phyloP scores from a whole-genome alignment of 140 eudicot genomes.

The Flaveria floridana region DNA sequence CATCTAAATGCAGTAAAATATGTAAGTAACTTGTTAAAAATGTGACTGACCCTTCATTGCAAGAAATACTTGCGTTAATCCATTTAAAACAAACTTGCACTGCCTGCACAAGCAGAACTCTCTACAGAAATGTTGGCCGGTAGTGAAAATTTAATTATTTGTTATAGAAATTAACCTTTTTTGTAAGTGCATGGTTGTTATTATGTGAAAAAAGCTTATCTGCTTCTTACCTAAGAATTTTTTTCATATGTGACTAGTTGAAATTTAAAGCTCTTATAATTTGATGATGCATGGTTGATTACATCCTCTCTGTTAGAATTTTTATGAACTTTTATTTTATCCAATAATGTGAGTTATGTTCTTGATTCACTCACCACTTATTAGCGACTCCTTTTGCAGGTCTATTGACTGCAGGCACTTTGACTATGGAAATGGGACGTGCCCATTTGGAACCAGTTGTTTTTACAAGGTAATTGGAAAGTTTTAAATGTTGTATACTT shows the following conservation, averaged over 20 bases:
- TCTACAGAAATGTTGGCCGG: too few relatives aligned
- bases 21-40: neutral
- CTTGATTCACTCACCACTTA: slow-evolving; percentile 1
- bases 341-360: neutral
- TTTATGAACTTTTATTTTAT: neutral
- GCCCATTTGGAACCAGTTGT: slow-evolving; percentile 92
- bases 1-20: too few relatives aligned
- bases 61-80: neutral
- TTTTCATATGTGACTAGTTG: too few relatives aligned
- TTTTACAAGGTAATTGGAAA: slow-evolving; percentile 65
- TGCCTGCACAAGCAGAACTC: neutral
- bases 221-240: neutral
- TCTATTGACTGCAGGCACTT: slow-evolving; percentile 88
- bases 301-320: neutral
- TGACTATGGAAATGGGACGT: slow-evolving; percentile 79
- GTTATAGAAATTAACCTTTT: too few relatives aligned
- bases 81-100: neutral
- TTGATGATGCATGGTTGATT: neutral
- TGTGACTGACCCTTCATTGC: neutral
- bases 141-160: too few relatives aligned
- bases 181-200: too few relatives aligned
- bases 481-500: neutral
- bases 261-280: slow-evolving; percentile 1
- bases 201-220: too few relatives aligned
- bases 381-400: slow-evolving; percentile 42